Conservation (phyloP, 257 asterid species). For the Primulina huaijiensis region DNA sequence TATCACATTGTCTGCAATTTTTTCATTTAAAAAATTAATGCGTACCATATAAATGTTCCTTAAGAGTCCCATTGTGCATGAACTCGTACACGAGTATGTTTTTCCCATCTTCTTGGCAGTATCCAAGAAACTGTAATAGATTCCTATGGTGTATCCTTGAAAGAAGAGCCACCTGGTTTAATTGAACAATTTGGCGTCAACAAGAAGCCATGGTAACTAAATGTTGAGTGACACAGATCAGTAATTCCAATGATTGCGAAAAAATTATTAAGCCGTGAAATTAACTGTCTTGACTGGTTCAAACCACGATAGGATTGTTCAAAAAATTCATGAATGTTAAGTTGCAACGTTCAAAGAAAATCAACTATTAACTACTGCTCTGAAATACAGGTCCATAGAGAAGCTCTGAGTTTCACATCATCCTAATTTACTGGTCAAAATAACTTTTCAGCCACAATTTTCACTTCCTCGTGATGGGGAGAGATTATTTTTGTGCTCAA, state of each 20-base stretch:
- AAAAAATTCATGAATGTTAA: background rate
- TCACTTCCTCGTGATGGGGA: background rate
- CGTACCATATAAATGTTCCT: slow-evolving; percentile 87
- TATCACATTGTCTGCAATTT: background rate
- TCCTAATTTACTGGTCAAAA: background rate
- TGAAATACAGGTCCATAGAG: background rate
- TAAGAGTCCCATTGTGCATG: slow-evolving; percentile 94
- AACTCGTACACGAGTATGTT: slow-evolving; percentile 88
- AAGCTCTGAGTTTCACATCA: background rate
- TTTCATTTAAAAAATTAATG: slow-evolving; percentile 4
- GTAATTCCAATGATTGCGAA: background rate
- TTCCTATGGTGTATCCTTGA: slow-evolving; percentile 98
- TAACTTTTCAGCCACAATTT: background rate
- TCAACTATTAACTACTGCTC: background rate
- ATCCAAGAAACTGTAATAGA: slow-evolving; percentile 92
- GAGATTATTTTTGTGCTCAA: background rate
- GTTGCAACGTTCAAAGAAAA: background rate
- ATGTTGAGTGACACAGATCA: background rate
- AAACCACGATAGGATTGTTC: background rate
- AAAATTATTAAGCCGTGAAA: background rate
- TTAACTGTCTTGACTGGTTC: background rate
- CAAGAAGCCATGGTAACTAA: background rate
- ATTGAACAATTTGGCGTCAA: slow-evolving; percentile 13
- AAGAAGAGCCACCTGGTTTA: slow-evolving; percentile 84
- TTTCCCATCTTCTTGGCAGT: slow-evolving; percentile 94